Evolutionary conservation across 1,139 yeast species (phyloP).

Genomic region (Yamadazyma buinensis): DNA sequence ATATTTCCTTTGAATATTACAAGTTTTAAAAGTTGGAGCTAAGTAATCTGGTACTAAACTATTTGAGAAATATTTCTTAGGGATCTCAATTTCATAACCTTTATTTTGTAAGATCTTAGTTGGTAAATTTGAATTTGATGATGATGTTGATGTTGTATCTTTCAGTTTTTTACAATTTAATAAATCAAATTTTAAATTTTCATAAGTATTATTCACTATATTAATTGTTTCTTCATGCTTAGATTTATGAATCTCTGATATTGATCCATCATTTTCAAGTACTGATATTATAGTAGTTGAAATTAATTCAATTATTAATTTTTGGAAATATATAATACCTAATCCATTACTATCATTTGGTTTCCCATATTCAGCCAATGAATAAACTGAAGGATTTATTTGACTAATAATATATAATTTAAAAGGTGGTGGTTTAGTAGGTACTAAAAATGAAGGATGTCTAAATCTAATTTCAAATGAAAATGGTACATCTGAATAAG

Average conservation of each 20-base stretch:
- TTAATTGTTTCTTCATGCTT: constrained; percentile 23
- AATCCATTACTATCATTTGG: constrained; percentile 45
- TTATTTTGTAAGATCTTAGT: constrained; percentile 4
- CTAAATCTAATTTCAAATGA: constrained; percentile 46
- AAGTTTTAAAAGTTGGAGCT: constrained; percentile 54
- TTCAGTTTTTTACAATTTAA: constrained; percentile 27
- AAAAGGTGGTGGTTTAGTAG: constrained; percentile 39
- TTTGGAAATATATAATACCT: constrained; percentile 43
- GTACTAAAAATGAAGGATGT: constrained; percentile 43
- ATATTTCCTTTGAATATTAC: constrained; percentile 54
- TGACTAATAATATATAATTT: constrained; percentile 35
- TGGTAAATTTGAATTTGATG: constrained; percentile 3
- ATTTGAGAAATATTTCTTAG: constrained; percentile 33
- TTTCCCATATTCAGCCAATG: constrained; percentile 32
- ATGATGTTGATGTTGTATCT: constrained; percentile 17
- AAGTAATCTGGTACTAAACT: constrained; percentile 47
- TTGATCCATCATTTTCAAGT: constrained; percentile 27
- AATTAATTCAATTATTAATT: constrained; percentile 31
- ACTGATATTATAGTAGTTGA: constrained; percentile 33
- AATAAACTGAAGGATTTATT: constrained; percentile 31
- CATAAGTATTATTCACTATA: constrained; percentile 29
- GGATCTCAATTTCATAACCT: constrained; percentile 45
- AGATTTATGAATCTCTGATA: constrained; percentile 27
- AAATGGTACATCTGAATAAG: constrained; percentile 38
- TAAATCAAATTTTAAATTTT: constrained; percentile 41